Evolutionary conservation across 192 early-diverging fungal genomes (phyloP).

Genomic region (Coemansia sp.): DNA sequence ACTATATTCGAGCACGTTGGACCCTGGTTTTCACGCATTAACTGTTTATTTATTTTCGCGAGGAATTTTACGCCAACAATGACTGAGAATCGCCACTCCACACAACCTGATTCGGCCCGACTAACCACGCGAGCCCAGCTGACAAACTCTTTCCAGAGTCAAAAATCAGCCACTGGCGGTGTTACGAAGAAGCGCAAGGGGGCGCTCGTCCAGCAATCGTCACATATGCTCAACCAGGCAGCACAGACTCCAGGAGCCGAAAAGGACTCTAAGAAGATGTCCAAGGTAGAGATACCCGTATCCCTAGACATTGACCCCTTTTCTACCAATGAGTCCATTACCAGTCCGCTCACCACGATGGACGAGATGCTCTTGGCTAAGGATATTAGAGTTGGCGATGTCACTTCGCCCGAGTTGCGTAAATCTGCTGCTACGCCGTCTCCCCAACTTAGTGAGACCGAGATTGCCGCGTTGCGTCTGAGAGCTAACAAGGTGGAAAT

Average conservation of each 20-base stretch:
- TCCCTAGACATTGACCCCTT: conserved; percentile 49
- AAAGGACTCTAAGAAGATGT: conserved; percentile 36
- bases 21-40: background rate
- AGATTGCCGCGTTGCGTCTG: conserved; percentile 2
- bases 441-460: background rate
- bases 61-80: conserved; percentile 7
- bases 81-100: conserved; percentile 27
- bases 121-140: conserved; percentile 24
- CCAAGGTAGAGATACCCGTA: conserved; percentile 44
- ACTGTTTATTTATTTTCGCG: background rate
- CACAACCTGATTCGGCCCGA: conserved; percentile 22
- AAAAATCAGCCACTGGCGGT: conserved; percentile 22
- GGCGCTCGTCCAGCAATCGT: conserved; percentile 30
- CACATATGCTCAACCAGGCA: conserved; percentile 31
- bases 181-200: conserved; percentile 30
- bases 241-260: conserved; percentile 4
- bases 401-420: conserved; percentile 1
- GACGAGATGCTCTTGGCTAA: conserved; percentile 43
- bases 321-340: conserved; percentile 14
- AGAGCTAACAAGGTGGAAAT: conserved; percentile 30
- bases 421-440: background rate
- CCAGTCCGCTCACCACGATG: conserved; percentile 31
- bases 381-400: background rate
- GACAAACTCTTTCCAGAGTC: conserved; percentile 33
- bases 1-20: background rate